Percentiles rank a stretch among this genome's conserved stretches.
These are phyloP conservation scores for Dactylis glomerata DNA, from an alignment of 176 grass and related monocot genomes.

Conservation along the genomic window DNA sequence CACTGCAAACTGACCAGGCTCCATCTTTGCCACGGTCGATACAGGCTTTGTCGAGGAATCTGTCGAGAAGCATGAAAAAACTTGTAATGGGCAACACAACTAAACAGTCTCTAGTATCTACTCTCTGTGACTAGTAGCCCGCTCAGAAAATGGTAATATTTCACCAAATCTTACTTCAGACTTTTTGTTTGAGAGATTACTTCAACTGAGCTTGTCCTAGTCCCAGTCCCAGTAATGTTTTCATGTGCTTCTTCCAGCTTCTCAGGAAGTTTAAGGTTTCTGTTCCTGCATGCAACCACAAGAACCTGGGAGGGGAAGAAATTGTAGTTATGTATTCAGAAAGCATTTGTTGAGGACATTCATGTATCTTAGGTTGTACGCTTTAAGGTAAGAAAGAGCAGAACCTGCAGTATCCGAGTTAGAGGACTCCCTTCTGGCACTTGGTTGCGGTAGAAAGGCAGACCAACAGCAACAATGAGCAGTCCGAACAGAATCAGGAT, in stretches of 20 bases:
- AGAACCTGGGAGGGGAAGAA: slow-evolving; percentile 35
- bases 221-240: neutral
- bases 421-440: slow-evolving; percentile 53
- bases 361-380: neutral
- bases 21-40: slow-evolving; percentile 32
- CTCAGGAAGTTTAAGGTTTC: slow-evolving; percentile 43
- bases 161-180: slow-evolving; percentile 16
- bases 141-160: neutral
- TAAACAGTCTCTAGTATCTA: neutral
- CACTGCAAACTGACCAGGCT: slow-evolving; percentile 44
- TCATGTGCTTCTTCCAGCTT: slow-evolving; percentile 38
- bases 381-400: neutral
- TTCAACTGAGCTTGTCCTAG: neutral
- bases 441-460: slow-evolving; percentile 59
- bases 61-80: slow-evolving; percentile 21
- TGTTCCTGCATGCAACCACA: slow-evolving; percentile 56
- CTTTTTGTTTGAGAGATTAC: neutral
- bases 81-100: neutral
- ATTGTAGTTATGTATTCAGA: neutral
- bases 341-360: neutral
- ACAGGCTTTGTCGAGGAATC: slow-evolving; percentile 66
- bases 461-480: slow-evolving; percentile 31
- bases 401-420: slow-evolving; percentile 59
- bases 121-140: neutral
- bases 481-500: slow-evolving; percentile 39